These are phyloP conservation scores for Globisporangium cederbergense DNA, from an alignment of 352 stramenopile species.

Conservation along the genomic window DNA sequence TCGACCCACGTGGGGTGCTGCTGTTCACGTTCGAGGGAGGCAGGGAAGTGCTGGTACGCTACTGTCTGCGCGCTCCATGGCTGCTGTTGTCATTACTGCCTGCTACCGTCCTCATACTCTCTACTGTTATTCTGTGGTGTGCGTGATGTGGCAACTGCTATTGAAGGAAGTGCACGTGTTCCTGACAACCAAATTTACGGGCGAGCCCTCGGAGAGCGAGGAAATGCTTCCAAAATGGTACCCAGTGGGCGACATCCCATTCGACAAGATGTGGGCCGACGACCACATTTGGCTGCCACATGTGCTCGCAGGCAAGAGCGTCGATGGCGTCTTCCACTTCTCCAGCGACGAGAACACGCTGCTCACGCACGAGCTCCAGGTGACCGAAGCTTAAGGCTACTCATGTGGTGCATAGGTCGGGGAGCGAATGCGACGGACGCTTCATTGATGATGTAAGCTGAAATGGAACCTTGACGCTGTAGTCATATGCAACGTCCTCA, in stretches of 20 bases:
- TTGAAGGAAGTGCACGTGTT: slow-evolving; percentile 83
- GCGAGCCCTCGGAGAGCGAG: slow-evolving; percentile 78
- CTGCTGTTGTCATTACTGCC: neutral
- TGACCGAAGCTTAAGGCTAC: slow-evolving; percentile 14
- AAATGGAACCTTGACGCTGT: too few species aligned
- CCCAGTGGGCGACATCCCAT: slow-evolving; percentile 56
- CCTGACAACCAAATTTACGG: slow-evolving; percentile 50
- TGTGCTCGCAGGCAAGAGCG: slow-evolving; percentile 59
- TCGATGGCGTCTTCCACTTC: slow-evolving; percentile 77
- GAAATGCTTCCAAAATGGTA: slow-evolving; percentile 90
- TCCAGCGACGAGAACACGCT: slow-evolving; percentile 65
- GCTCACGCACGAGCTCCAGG: slow-evolving; percentile 38
- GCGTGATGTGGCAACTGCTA: neutral
- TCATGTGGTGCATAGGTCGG: neutral
- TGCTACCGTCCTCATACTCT: neutral
- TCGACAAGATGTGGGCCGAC: slow-evolving; percentile 85
- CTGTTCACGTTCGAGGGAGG: slow-evolving; percentile 62
- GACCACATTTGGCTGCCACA: slow-evolving; percentile 80
- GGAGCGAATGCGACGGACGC: too few species aligned
- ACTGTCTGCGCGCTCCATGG: neutral
- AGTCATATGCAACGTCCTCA: too few species aligned
- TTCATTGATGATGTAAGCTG: too few species aligned
- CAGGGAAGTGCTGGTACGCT: slow-evolving; percentile 52
- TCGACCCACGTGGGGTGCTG: slow-evolving; percentile 33
- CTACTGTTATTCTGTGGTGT: neutral